Evolutionary conservation across 768 basidiomycete species (phyloP).

Genomic region (Omphalotus guepiniiformis): DNA sequence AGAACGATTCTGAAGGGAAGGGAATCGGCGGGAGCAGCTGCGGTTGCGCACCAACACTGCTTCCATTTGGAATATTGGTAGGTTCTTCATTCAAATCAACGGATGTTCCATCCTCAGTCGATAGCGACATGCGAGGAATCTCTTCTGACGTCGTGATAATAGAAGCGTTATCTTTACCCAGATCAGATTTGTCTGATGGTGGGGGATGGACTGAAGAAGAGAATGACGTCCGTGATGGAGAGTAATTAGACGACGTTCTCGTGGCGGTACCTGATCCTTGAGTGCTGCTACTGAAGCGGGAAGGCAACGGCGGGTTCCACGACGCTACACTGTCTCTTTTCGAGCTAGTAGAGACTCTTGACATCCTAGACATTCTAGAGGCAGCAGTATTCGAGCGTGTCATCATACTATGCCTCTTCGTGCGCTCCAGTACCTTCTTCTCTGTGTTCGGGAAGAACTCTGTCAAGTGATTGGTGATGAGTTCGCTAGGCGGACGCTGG

Average conservation of each 20-base stretch:
- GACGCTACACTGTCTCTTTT: slow-evolving; percentile 51
- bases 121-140: slow-evolving; percentile 70
- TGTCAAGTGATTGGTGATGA: slow-evolving; percentile 90
- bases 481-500: slow-evolving; percentile 94
- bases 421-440: slow-evolving; percentile 85
- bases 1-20: slow-evolving; percentile 73
- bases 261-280: slow-evolving; percentile 40
- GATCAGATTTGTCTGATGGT: slow-evolving; percentile 33
- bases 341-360: slow-evolving; percentile 9
- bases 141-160: slow-evolving; percentile 31
- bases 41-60: slow-evolving; percentile 21
- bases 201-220: slow-evolving; percentile 42
- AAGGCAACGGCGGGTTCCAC: slow-evolving; percentile 42
- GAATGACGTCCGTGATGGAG: slow-evolving; percentile 40
- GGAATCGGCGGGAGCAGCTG: slow-evolving; percentile 75
- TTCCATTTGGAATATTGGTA: slow-evolving; percentile 20
- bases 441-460: slow-evolving; percentile 96
- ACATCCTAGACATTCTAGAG: slow-evolving; percentile 5
- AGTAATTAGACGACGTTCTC: slow-evolving; percentile 36
- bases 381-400: slow-evolving; percentile 37
- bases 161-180: slow-evolving; percentile 5
- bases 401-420: slow-evolving; percentile 88
- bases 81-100: slow-evolving; percentile 57
- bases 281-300: slow-evolving; percentile 63
- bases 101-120: slow-evolving; percentile 66